These are phyloP conservation scores for Pyrrhoderma lamaoense DNA, from an alignment of 1,284 basidiomycete species.

Conservation along the genomic window DNA sequence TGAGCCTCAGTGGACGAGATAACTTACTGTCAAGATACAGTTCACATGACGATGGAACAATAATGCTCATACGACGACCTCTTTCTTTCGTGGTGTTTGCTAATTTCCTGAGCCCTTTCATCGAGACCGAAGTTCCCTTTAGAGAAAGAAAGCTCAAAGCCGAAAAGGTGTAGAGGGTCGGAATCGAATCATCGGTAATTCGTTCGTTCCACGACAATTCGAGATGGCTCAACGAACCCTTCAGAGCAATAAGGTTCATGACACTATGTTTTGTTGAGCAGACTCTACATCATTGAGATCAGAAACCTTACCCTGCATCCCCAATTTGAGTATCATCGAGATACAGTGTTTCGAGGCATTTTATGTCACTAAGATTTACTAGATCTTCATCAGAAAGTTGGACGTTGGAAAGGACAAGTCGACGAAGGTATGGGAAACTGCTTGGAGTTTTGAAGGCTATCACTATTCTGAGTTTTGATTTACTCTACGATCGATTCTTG, in stretches of 20 bases:
- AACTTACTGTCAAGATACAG: slow-evolving; percentile 45
- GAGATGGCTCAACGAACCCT: slow-evolving; percentile 42
- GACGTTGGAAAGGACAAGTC: slow-evolving; percentile 41
- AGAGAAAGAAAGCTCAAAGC: slow-evolving; percentile 45
- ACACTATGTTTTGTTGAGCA: slow-evolving; percentile 26
- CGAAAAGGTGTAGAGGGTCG: slow-evolving; percentile 42
- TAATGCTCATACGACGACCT: slow-evolving; percentile 37
- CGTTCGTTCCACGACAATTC: slow-evolving; percentile 42
- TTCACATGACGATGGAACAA: slow-evolving; percentile 46
- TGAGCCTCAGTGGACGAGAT: not conserved
- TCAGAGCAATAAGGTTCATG: slow-evolving; percentile 49
- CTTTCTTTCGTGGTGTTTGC: slow-evolving; percentile 30
- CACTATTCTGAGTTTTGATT: not conserved
- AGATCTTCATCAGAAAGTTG: slow-evolving; percentile 42
- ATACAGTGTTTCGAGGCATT: slow-evolving; percentile 39
- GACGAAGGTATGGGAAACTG: slow-evolving; percentile 43
- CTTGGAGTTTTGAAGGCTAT: slow-evolving; percentile 45
- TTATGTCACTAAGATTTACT: slow-evolving; percentile 44
- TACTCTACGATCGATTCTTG: slow-evolving; percentile 1
- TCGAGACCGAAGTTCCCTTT: slow-evolving; percentile 44
- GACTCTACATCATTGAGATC: not conserved
- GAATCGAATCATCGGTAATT: slow-evolving; percentile 49
- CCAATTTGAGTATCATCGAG: slow-evolving; percentile 49
- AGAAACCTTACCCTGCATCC: slow-evolving; percentile 48
- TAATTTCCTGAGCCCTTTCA: slow-evolving; percentile 47